phyloP scores from a whole-genome alignment of 2,329 filamentous ascomycete species.

The Hyphodiscus sp. region DNA sequence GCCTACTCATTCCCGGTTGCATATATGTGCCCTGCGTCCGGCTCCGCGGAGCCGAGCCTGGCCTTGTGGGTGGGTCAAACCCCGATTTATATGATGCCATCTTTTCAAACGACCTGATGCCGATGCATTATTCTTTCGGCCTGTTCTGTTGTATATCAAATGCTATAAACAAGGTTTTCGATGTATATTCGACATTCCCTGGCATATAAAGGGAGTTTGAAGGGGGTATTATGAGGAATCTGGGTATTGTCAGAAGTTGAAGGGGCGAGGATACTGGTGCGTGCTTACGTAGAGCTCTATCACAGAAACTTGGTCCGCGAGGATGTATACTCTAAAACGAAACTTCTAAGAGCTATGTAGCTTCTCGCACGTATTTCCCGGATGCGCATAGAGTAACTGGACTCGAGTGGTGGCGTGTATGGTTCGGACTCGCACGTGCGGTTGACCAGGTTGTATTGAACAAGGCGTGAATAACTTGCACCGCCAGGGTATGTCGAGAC shows the following conservation, averaged over 20 bases:
- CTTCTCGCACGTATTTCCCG: slow-evolving; percentile 7
- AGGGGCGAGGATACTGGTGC: neutral
- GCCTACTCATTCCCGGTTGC: slow-evolving; percentile 12
- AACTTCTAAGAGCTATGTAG: slow-evolving; percentile 6
- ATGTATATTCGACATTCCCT: slow-evolving; percentile 21
- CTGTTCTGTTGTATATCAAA: slow-evolving; percentile 16
- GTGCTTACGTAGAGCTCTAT: slow-evolving; percentile 14
- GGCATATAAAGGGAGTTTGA: neutral
- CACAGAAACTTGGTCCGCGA: slow-evolving; percentile 18
- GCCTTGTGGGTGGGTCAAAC: slow-evolving; percentile 36
- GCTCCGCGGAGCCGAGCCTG: slow-evolving; percentile 32
- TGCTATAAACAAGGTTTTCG: slow-evolving; percentile 17
- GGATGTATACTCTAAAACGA: slow-evolving; percentile 18
- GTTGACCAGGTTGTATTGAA: slow-evolving; percentile 8
- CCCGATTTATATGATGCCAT: slow-evolving; percentile 40
- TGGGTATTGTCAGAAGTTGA: slow-evolving; percentile 10
- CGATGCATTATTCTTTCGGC: slow-evolving; percentile 16
- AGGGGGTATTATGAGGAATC: slow-evolving; percentile 6
- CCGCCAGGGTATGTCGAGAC: slow-evolving; percentile 24
- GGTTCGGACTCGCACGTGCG: slow-evolving; percentile 19
- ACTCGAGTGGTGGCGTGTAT: slow-evolving; percentile 17
- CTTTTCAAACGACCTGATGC: slow-evolving; percentile 20
- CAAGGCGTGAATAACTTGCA: slow-evolving; percentile 16
- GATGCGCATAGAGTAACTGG: slow-evolving; percentile 14
- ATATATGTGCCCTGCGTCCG: slow-evolving; percentile 24